phyloP scores from a whole-genome alignment of 1,284 basidiomycete genomes.

The Ustilago lituana region DNA sequence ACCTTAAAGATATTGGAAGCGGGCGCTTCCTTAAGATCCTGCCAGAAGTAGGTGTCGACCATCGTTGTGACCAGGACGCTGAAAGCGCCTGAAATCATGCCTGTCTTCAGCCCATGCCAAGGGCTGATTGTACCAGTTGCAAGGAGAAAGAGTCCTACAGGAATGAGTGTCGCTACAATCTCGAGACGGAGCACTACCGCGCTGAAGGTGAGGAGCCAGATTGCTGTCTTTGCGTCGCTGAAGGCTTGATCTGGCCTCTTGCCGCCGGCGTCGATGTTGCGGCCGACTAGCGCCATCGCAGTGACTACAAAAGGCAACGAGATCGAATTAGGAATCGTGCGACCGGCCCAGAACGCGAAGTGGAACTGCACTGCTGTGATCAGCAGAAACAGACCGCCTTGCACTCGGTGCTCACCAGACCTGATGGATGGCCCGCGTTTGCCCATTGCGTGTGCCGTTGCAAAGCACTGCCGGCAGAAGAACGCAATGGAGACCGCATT shows the following conservation, averaged over 20 bases:
- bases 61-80: slow-evolving; percentile 61
- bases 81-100: slow-evolving; percentile 11
- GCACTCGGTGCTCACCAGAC: neutral
- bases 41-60: slow-evolving; percentile 90
- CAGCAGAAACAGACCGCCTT: slow-evolving; percentile 69
- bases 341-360: slow-evolving; percentile 87
- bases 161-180: slow-evolving; percentile 70
- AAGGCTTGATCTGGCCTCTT: slow-evolving; percentile 9
- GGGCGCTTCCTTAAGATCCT: slow-evolving; percentile 33
- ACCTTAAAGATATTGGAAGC: neutral
- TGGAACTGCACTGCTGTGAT: slow-evolving; percentile 87
- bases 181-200: slow-evolving; percentile 84
- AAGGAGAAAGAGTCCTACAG: slow-evolving; percentile 48
- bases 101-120: slow-evolving; percentile 18
- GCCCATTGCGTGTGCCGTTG: neutral
- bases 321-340: slow-evolving; percentile 93
- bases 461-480: slow-evolving; percentile 74
- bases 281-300: slow-evolving; percentile 73
- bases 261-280: slow-evolving; percentile 36
- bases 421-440: neutral
- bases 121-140: slow-evolving; percentile 19
- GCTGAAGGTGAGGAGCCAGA: slow-evolving; percentile 74
- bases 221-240: slow-evolving; percentile 43
- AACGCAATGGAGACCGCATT: slow-evolving; percentile 77
- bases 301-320: slow-evolving; percentile 80